These are phyloP conservation scores for Beta macrorhiza DNA, from an alignment of 179 eudicot species.

Conservation along the genomic window DNA sequence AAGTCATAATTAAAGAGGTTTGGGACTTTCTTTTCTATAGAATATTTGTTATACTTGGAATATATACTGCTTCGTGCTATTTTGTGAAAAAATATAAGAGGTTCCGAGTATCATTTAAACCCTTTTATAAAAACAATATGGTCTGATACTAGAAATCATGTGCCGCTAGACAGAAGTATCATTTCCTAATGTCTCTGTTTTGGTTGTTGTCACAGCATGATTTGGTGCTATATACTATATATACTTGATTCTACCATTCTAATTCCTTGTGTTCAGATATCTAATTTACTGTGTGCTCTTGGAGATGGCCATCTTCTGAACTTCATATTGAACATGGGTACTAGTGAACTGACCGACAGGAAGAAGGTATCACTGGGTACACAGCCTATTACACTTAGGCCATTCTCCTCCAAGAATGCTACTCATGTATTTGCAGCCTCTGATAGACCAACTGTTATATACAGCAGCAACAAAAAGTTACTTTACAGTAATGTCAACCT, in stretches of 20 bases:
- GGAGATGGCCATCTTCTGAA: constrained; percentile 97
- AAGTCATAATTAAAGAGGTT: too few species aligned
- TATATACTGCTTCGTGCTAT: too few species aligned
- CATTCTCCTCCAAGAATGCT: constrained; percentile 89
- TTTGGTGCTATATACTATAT: neutral
- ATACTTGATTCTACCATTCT: neutral
- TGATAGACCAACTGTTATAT: constrained; percentile 96
- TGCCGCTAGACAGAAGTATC: neutral
- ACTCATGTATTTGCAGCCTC: constrained; percentile 99
- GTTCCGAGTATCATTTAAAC: too few species aligned
- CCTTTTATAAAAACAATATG: too few species aligned
- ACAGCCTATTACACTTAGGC: constrained; percentile 88
- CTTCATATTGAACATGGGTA: constrained; percentile 69
- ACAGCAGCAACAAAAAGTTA: constrained; percentile 96
- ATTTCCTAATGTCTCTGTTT: neutral
- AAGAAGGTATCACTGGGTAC: constrained; percentile 96
- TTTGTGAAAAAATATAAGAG: too few species aligned
- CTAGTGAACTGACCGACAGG: constrained; percentile 79
- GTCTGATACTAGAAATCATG: neutral
- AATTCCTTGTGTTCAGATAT: constrained; percentile 53
- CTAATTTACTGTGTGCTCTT: constrained; percentile 86
- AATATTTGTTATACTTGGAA: too few species aligned
- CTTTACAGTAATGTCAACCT: constrained; percentile 95
- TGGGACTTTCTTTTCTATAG: too few species aligned
- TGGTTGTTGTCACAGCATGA: neutral